Percentiles rank a stretch among this genome's conserved stretches.
These are phyloP conservation scores for Helotiales sp. DNA, from an alignment of 2,329 filamentous ascomycete species.

Conservation along the genomic window DNA sequence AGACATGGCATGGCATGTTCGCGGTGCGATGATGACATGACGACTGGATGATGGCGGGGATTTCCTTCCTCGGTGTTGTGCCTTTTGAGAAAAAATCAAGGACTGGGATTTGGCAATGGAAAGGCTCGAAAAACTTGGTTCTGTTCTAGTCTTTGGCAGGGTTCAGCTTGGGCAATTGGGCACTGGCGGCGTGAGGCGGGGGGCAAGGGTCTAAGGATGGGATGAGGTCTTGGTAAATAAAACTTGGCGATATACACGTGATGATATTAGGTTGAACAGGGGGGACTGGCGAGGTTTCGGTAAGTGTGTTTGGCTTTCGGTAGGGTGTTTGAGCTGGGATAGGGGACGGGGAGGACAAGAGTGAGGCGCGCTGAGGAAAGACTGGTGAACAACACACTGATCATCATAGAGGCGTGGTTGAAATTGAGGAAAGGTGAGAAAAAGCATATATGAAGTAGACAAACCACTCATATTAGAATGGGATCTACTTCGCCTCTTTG, in stretches of 20 bases:
- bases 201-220: neutral
- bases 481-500: neutral
- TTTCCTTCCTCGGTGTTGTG: slow-evolving; percentile 11
- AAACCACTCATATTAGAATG: neutral
- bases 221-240: neutral
- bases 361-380: neutral
- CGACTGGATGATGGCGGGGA: slow-evolving; percentile 6
- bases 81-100: neutral
- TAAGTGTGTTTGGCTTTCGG: neutral
- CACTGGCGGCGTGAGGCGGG: no score
- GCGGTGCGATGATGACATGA: neutral
- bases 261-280: neutral
- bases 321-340: neutral
- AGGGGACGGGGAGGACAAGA: neutral
- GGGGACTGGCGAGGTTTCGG: slow-evolving; percentile 4
- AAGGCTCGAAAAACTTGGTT: neutral
- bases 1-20: neutral
- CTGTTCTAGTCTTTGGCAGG: neutral
- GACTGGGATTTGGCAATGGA: slow-evolving; percentile 6
- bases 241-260: slow-evolving; percentile 5
- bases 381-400: neutral
- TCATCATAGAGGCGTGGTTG: no score
- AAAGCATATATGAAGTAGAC: neutral
- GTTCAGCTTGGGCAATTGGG: slow-evolving; percentile 12
- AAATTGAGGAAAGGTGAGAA: neutral